Evolutionary conservation across 139 green algal species (phyloP), one percentile per base, ranked within the genome.

Genomic region (Ettlia oleoabundans): DNA sequence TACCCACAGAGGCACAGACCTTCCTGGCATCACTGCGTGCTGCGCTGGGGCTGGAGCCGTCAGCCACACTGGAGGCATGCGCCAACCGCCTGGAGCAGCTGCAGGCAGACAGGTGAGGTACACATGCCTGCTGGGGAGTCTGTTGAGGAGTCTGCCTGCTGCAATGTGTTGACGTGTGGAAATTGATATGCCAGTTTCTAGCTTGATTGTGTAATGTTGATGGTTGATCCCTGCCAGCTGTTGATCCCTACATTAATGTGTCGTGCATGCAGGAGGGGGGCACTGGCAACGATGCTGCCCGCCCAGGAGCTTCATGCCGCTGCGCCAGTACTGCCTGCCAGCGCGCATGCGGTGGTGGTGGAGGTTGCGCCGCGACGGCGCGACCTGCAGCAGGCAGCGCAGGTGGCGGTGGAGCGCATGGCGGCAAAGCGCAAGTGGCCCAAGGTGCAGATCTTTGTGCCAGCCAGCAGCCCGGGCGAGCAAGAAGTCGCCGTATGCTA

Each of bases 401-500:
- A 77, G 47, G 64, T 77, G 47, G 78, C 52, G 15, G 51, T 83
- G 26, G 78, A 83, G n/a, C 64, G 78, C n/a, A 77, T 83, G 78
- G 78, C 78, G 7, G 47, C 65, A 1, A 33, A 37, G 26, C 65
- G 78, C 22, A 32, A 69, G 30, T 83, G 63, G 63, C 77, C 77
- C 3, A n/a, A 52, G 19, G 77, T 82, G 21, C 13, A 82, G 41
- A 82, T 82, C 18, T 67, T 32, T 13, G 77, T 82, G 22, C 32
- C 63, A 4, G 63, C 77, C 21, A 15, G 55, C 55, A 58, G 47
- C 47, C 10, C 47, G 15, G 47, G 15, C 10, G 47, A 58, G 13
- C 10, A 15, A 58, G 47, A 58, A 58, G n/a, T n/a, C n/a, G n/a
- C n/a, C n/a, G n/a, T n/a, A n/a, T n/a, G n/a, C n/a, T n/a, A n/a